Evolutionary conservation across 2,329 filamentous ascomycete genomes (phyloP), one percentile per base, ranked within the genome.

Genomic region (Aspergillus novoparasiticus): DNA sequence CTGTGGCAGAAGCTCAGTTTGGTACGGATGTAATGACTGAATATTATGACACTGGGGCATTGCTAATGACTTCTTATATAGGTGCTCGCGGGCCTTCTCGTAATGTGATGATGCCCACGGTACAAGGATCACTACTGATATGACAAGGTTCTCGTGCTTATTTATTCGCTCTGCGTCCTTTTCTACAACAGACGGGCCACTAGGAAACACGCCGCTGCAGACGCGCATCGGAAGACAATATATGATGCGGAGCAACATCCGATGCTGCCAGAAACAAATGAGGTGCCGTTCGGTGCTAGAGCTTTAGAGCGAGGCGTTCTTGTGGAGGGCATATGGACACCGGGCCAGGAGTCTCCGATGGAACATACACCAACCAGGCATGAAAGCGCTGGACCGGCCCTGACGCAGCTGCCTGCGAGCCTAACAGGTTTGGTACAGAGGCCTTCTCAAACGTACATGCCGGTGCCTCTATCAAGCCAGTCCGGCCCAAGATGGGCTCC

Each of bases 1-100:
- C 81, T 95, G 71, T 97, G 93, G 93, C 87, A 95, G 83, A 89
- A 96, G 81, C 89, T 97, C 88, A 91, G 89, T 59, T 92, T 96
- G 81, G 93, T 96, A 82, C 83, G 91, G 84, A 26, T 26, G 41
- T 23, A 34, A 46, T 21, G 10, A 48, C 23, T 19, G 23, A 30
- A 9, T 23, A 1, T 30, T 8, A 4, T 5, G 23, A 23, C n/a
- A 12, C 16, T 41, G 28, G 10, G 53, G 6, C 19, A 41, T 8
- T 43, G 19, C 41, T 48, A 61, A 71, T 76, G 57, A 71, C 43
- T 10, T 8, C 59, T 43, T 45, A 19, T 26, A 61, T 67, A 96
- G 92, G 85, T 93, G 34, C 85, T 96, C 56, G 91, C 84, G 43
- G 86, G 86, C 69, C 86, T 86, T 63, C 93, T 96, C 68, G 84